phyloP scores from a whole-genome alignment of 2,329 filamentous ascomycete species.

The Tolypocladium inflatum region DNA sequence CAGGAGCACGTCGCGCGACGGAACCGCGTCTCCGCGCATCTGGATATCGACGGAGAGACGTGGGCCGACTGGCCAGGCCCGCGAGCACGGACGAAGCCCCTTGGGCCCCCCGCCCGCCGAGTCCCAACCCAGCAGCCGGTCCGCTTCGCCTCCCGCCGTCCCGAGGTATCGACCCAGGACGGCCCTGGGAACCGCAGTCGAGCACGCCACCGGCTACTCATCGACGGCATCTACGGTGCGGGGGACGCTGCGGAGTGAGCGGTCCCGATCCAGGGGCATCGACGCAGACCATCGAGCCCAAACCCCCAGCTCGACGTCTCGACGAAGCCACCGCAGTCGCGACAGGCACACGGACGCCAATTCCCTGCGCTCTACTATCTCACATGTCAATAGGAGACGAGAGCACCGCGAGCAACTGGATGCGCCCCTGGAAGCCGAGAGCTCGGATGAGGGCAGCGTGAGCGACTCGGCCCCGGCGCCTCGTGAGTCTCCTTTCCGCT shows the following conservation, averaged over 20 bases:
- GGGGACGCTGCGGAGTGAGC: background rate
- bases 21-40: background rate
- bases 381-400: background rate
- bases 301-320: background rate
- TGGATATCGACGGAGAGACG: background rate
- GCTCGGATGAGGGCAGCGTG: background rate
- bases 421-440: background rate
- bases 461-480: constrained; percentile 1
- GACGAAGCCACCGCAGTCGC: background rate
- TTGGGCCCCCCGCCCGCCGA: background rate
- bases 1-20: background rate
- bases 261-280: background rate
- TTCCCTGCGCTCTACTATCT: background rate
- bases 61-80: constrained; percentile 1
- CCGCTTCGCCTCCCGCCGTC: constrained; percentile 5
- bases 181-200: background rate
- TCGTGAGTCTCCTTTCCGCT: background rate
- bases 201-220: background rate
- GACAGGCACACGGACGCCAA: background rate
- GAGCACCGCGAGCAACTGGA: background rate
- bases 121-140: background rate
- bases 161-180: constrained; percentile 5
- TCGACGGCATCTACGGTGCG: background rate
- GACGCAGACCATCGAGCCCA: background rate
- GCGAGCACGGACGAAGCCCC: background rate